phyloP scores from a whole-genome alignment of 2,329 filamentous ascomycete genomes.

The Dryadomyces quercivorus region DNA sequence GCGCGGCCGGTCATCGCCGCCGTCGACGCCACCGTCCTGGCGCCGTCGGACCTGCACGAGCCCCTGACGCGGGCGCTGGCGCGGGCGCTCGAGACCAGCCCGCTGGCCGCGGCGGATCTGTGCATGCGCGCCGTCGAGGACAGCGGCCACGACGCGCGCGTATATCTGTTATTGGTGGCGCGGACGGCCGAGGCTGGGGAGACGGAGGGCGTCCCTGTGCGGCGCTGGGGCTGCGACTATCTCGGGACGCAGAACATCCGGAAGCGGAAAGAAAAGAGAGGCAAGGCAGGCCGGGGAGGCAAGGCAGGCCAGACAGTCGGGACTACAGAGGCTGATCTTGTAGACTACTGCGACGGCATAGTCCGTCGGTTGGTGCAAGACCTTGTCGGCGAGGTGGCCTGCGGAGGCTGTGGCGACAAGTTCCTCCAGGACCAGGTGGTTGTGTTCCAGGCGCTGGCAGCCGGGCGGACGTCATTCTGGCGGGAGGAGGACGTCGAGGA shows the following conservation, averaged over 20 bases:
- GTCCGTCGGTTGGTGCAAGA: slow-evolving; percentile 27
- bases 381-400: slow-evolving; percentile 30
- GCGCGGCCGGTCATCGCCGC: slow-evolving; percentile 19
- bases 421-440: slow-evolving; percentile 50
- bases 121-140: slow-evolving; percentile 36
- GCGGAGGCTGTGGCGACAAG: slow-evolving; percentile 37
- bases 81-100: slow-evolving; percentile 14
- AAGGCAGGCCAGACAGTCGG: neutral
- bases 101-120: slow-evolving; percentile 16
- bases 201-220: neutral
- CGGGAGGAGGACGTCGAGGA: slow-evolving; percentile 14
- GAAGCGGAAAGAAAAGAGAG: neutral
- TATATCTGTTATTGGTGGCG: slow-evolving; percentile 46
- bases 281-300: too few species aligned
- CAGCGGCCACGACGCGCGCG: slow-evolving; percentile 35
- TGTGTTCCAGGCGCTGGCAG: slow-evolving; percentile 45
- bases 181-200: slow-evolving; percentile 22
- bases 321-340: slow-evolving; percentile 13
- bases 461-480: slow-evolving; percentile 36
- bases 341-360: slow-evolving; percentile 16
- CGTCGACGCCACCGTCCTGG: slow-evolving; percentile 39
- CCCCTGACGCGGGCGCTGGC: slow-evolving; percentile 27
- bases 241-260: slow-evolving; percentile 7
- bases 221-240: slow-evolving; percentile 34
- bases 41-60: slow-evolving; percentile 30